Percentiles rank a stretch among this genome's conserved stretches.
Conservation (phyloP, 2,329 filamentous ascomycete species). For the Exserohilum rostratum region DNA sequence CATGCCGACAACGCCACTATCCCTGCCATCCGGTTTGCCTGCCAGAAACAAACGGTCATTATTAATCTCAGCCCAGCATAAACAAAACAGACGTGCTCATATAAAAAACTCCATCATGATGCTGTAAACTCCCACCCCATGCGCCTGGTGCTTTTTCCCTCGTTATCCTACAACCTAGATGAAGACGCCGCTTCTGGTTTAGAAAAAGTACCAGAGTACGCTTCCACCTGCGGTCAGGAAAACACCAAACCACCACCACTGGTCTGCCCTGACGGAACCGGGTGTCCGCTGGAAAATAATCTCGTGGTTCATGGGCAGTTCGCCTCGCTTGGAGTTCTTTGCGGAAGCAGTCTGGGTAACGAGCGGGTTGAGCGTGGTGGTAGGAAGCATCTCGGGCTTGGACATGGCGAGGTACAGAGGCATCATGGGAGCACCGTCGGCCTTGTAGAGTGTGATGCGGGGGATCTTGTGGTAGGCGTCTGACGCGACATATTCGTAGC, state of each 20-base stretch:
- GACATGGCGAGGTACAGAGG: slow-evolving; percentile 70
- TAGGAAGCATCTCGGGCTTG: slow-evolving; percentile 73
- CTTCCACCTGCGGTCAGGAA: slow-evolving; percentile 56
- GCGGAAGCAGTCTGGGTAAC: slow-evolving; percentile 42
- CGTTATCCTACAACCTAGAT: not conserved
- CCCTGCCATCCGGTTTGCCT: not conserved
- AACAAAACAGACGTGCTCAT: not conserved
- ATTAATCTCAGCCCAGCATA: not conserved
- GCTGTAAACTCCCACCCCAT: not conserved
- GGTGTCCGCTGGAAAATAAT: slow-evolving; percentile 44
- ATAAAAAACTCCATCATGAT: not conserved
- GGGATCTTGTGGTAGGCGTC: slow-evolving; percentile 67
- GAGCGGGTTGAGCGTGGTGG: slow-evolving; percentile 66
- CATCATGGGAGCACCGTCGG: slow-evolving; percentile 68
- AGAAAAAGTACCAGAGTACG: slow-evolving; percentile 56
- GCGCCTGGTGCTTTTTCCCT: not conserved
- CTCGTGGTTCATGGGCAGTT: slow-evolving; percentile 51
- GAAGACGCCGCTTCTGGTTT: not conserved
- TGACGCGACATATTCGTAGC: slow-evolving; percentile 52
- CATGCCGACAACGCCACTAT: not conserved
- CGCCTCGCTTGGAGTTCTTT: slow-evolving; percentile 46
- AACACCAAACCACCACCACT: slow-evolving; percentile 59
- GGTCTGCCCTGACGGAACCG: slow-evolving; percentile 50
- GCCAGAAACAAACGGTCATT: not conserved
- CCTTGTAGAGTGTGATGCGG: slow-evolving; percentile 68